Percentiles rank a stretch among this genome's conserved stretches.
These are phyloP conservation scores for Psilocybe mexicana DNA, from an alignment of 1,284 basidiomycete genomes.

Conservation along the genomic window DNA sequence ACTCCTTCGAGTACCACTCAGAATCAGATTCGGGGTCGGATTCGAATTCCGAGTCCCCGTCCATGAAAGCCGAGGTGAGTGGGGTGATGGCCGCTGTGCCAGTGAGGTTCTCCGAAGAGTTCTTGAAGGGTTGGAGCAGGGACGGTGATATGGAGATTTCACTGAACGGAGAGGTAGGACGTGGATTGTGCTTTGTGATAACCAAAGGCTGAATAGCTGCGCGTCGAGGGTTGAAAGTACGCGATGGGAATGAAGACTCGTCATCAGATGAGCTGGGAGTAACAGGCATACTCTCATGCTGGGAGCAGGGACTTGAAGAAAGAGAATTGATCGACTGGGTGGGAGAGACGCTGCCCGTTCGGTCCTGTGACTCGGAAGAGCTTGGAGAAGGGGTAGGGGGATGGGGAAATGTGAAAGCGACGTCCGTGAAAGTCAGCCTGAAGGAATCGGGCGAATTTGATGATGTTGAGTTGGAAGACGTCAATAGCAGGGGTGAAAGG, in stretches of 20 bases:
- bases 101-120: constrained; percentile 13
- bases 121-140: constrained; percentile 21
- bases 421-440: constrained; percentile 34
- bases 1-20: constrained; percentile 43
- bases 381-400: constrained; percentile 34
- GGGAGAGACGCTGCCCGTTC: constrained; percentile 29
- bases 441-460: constrained; percentile 34
- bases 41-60: constrained; percentile 19
- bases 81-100: constrained; percentile 8
- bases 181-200: constrained; percentile 35
- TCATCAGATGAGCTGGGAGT: constrained; percentile 44
- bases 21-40: constrained; percentile 39
- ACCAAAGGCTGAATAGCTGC: constrained; percentile 39
- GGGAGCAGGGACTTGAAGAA: constrained; percentile 34
- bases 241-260: constrained; percentile 30
- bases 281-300: constrained; percentile 32
- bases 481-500: constrained; percentile 24
- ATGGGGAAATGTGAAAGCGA: constrained; percentile 36
- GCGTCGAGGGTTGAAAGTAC: constrained; percentile 28
- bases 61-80: constrained; percentile 12
- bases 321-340: constrained; percentile 32
- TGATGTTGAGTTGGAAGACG: constrained; percentile 31
- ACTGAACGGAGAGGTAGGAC: constrained; percentile 16
- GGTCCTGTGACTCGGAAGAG: constrained; percentile 19
- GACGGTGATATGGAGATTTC: constrained; percentile 16